Conservation (phyloP, 106 monocot species). For the Dioscorea zingiberensis region DNA sequence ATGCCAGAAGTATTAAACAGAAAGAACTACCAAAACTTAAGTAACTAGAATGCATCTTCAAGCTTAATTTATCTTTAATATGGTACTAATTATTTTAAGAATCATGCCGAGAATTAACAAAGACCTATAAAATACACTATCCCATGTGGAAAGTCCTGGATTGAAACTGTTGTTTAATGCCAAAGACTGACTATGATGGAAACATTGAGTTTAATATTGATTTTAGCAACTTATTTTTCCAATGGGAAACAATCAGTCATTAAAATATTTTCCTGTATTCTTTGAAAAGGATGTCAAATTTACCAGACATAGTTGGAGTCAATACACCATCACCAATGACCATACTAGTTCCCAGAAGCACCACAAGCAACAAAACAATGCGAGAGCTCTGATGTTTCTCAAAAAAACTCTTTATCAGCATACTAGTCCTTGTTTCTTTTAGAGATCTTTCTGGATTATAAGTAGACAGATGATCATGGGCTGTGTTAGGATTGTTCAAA, state of each 20-base stretch:
- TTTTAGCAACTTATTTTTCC: not conserved
- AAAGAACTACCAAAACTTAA: no score
- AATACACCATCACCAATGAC: slow-evolving; percentile 74
- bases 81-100: no score
- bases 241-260: not conserved
- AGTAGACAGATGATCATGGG: slow-evolving; percentile 20
- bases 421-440: slow-evolving; percentile 44
- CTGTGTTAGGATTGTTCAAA: slow-evolving; percentile 9
- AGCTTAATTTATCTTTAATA: not conserved
- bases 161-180: not conserved
- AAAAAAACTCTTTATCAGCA: slow-evolving; percentile 46
- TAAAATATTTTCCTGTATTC: not conserved
- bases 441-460: slow-evolving; percentile 9
- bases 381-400: slow-evolving; percentile 56
- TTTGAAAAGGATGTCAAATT: not conserved
- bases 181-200: not conserved
- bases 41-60: not conserved
- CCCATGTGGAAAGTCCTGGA: not conserved
- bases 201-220: no score
- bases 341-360: slow-evolving; percentile 76
- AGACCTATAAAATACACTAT: not conserved
- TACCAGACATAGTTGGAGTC: slow-evolving; percentile 89
- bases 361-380: slow-evolving; percentile 45
- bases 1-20: no score
- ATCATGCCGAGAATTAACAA: no score